A percentile compares a stretch with the other conserved stretches of the same genome.
phyloP scores from a whole-genome alignment of 2,329 filamentous ascomycete genomes.

The Fusarium pseudocircinatum region DNA sequence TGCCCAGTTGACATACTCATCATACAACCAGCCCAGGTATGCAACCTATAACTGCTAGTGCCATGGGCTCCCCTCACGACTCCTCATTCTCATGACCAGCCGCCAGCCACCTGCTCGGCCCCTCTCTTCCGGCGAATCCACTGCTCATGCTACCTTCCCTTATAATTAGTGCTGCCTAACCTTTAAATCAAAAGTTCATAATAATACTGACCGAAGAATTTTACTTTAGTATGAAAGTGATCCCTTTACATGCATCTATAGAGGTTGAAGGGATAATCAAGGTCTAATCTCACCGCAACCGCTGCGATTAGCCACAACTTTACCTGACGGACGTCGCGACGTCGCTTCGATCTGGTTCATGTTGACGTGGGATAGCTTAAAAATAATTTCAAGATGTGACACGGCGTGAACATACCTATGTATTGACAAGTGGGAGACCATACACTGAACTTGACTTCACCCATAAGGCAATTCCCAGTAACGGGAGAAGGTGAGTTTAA shows the following conservation, averaged over 20 bases:
- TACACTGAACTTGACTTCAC: not conserved
- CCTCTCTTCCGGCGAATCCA: constrained; percentile 34
- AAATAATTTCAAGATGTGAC: not conserved
- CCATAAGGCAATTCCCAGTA: not conserved
- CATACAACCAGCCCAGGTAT: constrained; percentile 12
- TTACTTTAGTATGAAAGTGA: not conserved
- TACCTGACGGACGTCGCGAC: not conserved
- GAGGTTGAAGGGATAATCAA: not conserved
- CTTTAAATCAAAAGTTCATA: not conserved
- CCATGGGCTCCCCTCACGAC: constrained; percentile 19
- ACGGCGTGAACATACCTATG: not conserved
- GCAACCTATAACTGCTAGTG: not conserved
- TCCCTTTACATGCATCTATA: not conserved
- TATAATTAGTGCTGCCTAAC: not conserved
- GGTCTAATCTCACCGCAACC: not conserved
- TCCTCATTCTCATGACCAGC: constrained; percentile 22
- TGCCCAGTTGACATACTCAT: constrained; percentile 30
- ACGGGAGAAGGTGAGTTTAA: not conserved
- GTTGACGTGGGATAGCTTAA: not conserved
- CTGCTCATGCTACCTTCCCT: constrained; percentile 19
- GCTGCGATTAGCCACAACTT: not conserved
- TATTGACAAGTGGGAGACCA: not conserved
- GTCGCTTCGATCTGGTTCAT: not conserved
- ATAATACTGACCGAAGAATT: not conserved
- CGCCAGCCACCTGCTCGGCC: constrained; percentile 30